phyloP scores from a whole-genome alignment of 768 basidiomycete genomes.

The Steccherinum ochraceum region DNA sequence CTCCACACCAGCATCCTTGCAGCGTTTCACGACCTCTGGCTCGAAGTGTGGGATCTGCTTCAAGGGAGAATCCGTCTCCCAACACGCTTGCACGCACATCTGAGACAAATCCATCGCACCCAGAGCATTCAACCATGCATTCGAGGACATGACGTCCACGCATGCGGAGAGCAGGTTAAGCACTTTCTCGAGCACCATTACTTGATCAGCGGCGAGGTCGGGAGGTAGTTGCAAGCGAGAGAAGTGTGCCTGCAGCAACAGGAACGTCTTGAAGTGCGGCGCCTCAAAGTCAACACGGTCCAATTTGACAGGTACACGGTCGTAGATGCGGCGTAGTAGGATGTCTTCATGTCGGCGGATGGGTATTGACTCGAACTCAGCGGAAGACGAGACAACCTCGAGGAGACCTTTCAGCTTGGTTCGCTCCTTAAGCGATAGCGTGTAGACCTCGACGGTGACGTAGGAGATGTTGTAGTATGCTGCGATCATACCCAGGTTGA shows the following conservation, averaged over 20 bases:
- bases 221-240: conserved; percentile 87
- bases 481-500: conserved; percentile 98
- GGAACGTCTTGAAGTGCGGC: conserved; percentile 97
- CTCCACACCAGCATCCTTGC: conserved; percentile 74
- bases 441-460: conserved; percentile 96
- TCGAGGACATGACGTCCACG: conserved; percentile 97
- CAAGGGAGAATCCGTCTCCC: conserved; percentile 94
- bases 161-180: conserved; percentile 89
- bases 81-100: conserved; percentile 97
- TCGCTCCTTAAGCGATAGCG: conserved; percentile 87
- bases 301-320: conserved; percentile 94
- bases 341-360: conserved; percentile 91
- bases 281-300: conserved; percentile 80
- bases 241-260: conserved; percentile 95
- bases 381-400: conserved; percentile 95
- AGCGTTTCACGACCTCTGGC: conserved; percentile 80
- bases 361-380: conserved; percentile 92
- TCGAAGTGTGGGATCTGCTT: conserved; percentile 98
- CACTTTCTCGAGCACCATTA: conserved; percentile 81
- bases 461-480: conserved; percentile 95
- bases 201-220: conserved; percentile 90
- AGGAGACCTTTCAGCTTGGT: conserved; percentile 96
- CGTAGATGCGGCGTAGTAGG: conserved; percentile 84
- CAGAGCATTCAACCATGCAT: conserved; percentile 89
- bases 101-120: conserved; percentile 98